phyloP scores from a whole-genome alignment of 345 rosid genomes.

The Heritiera fomes region DNA sequence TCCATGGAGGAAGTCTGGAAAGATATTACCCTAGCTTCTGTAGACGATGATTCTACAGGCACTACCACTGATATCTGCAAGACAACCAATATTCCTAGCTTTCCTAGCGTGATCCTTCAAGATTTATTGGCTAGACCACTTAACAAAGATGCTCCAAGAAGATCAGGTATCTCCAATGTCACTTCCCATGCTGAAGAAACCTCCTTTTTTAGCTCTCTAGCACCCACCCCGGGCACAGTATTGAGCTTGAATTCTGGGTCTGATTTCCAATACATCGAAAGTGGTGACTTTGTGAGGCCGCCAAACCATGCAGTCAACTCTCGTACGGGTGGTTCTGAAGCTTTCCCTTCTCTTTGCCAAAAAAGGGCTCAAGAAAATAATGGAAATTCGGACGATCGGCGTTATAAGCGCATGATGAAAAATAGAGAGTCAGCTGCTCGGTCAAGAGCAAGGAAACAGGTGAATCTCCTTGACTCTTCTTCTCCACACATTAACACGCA shows the following conservation, averaged over 20 bases:
- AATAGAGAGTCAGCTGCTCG: slow-evolving; percentile 69
- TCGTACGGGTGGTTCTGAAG: slow-evolving; percentile 1
- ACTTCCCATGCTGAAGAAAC: neutral
- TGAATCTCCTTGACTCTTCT: slow-evolving; percentile 7
- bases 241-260: slow-evolving; percentile 36
- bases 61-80: neutral
- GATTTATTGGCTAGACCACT: slow-evolving; percentile 32
- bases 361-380: slow-evolving; percentile 30
- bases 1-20: slow-evolving; percentile 62
- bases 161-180: neutral
- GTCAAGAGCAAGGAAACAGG: slow-evolving; percentile 68
- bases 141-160: slow-evolving; percentile 21
- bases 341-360: slow-evolving; percentile 7
- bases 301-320: neutral
- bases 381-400: slow-evolving; percentile 29
- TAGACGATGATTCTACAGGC: slow-evolving; percentile 18
- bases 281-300: slow-evolving; percentile 2
- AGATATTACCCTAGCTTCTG: slow-evolving; percentile 35
- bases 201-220: neutral
- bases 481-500: neutral
- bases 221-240: slow-evolving; percentile 15
- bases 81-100: neutral
- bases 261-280: slow-evolving; percentile 18
- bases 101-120: slow-evolving; percentile 31
- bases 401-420: slow-evolving; percentile 56